Percentiles rank a stretch among this genome's conserved stretches.
Conservation (phyloP, 352 stramenopile species). For the Phytophthora idaei region DNA sequence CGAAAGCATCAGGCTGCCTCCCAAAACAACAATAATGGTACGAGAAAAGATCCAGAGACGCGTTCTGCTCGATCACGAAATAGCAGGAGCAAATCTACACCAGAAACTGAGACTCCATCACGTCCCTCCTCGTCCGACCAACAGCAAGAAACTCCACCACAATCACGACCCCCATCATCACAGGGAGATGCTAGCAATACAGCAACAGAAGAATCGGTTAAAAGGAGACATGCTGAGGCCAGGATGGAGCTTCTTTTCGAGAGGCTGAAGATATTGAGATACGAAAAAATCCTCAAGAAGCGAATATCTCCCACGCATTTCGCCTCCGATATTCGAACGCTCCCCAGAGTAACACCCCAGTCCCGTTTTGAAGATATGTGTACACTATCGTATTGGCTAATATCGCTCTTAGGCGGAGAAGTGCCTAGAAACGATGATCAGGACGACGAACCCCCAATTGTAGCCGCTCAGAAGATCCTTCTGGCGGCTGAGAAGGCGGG, state of each 20-base stretch:
- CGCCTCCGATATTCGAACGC: conserved; percentile 26
- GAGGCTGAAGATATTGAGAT: conserved; percentile 59
- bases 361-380: conserved; percentile 58
- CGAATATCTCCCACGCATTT: conserved; percentile 60
- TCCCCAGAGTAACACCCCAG: conserved; percentile 28
- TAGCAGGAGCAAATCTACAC: conserved; percentile 16
- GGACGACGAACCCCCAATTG: conserved; percentile 29
- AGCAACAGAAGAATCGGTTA: conserved; percentile 31
- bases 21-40: conserved; percentile 26
- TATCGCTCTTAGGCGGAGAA: conserved; percentile 39
- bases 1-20: conserved; percentile 18
- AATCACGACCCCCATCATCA: conserved; percentile 45
- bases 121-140: conserved; percentile 29
- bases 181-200: conserved; percentile 19
- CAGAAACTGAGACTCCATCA: conserved; percentile 24
- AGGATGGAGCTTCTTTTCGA: conserved; percentile 79
- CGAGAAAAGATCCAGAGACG: conserved; percentile 10
- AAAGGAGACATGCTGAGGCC: conserved; percentile 39
- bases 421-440: conserved; percentile 22
- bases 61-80: conserved; percentile 14
- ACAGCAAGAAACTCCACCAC: conserved; percentile 30
- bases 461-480: conserved; percentile 53
- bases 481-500: conserved; percentile 53
- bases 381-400: conserved; percentile 48
- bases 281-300: conserved; percentile 47